Conservation (phyloP, 2,329 filamentous ascomycete genomes). For the Cladophialophora psammophila region DNA sequence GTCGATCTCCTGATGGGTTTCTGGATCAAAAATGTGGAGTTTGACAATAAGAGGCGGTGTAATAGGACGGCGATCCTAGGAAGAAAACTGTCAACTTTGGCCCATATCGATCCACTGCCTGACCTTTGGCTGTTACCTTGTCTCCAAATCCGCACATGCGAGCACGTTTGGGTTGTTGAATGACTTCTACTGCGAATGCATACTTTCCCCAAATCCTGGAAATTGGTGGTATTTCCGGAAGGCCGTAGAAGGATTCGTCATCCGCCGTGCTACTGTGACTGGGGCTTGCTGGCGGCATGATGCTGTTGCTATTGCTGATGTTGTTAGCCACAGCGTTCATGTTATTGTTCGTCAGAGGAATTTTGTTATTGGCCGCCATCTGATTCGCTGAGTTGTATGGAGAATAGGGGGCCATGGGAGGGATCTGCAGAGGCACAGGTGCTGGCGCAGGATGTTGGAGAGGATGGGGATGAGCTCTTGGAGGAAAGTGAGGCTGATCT, state of each 20-base stretch:
- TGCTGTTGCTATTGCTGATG: conserved; percentile 36
- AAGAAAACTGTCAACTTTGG: conserved; percentile 20
- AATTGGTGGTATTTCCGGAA: conserved; percentile 48
- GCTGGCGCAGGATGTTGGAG: conserved; percentile 18
- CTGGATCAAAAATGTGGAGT: conserved; percentile 76
- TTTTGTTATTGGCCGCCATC: not conserved
- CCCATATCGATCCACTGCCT: not conserved
- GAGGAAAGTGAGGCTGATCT: conserved; percentile 25
- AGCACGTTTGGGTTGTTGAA: conserved; percentile 89
- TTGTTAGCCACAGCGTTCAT: conserved; percentile 3
- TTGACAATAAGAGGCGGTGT: conserved; percentile 93
- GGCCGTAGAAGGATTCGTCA: conserved; percentile 31
- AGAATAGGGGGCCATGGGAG: conserved; percentile 18
- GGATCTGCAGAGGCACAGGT: conserved; percentile 21
- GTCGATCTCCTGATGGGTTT: conserved; percentile 80
- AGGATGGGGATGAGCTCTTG: conserved; percentile 16
- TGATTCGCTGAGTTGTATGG: conserved; percentile 24
- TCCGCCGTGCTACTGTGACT: conserved; percentile 44
- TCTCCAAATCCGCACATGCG: conserved; percentile 99
- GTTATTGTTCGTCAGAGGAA: conserved; percentile 3
- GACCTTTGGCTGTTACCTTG: conserved; percentile 68
- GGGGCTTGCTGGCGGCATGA: conserved; percentile 43
- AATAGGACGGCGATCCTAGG: conserved; percentile 88
- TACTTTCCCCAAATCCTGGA: conserved; percentile 53
- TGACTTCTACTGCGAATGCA: conserved; percentile 72